Base-by-base conservation (phyloP, 1,284 basidiomycete genomes). In the Trametes versicolor region DNA sequence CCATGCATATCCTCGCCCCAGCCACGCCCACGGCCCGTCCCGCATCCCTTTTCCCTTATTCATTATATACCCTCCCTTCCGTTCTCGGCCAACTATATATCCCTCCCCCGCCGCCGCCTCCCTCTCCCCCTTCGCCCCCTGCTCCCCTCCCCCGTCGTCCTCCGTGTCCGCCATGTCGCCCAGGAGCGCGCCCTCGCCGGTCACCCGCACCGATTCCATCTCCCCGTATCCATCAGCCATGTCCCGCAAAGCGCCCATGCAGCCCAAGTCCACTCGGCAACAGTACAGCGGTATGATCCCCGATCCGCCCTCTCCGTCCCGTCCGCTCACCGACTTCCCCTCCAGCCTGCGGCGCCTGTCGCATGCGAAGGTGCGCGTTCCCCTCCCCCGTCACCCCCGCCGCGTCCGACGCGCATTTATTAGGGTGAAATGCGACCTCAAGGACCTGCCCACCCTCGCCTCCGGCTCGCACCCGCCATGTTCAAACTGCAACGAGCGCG, bases 261-360 rank as follows among this genome's bases (percentile, higher is more conserved):
- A 75, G 58, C 67, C 69, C 34, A 75, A 75, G 67, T 71, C 69
- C 41, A 72, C 69, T 43, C 68, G 71, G 43, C 72, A 73, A 53
- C 72, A 73, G 60, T 73, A 73, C 64, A 68, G 65, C 60, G 72
- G 72, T 73, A 53, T 29, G 70, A 45, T 67, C 64, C 71, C 37
- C n/a, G 71, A 29, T 52, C 55, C 43, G 72, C 80, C 83, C 83
- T 5, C 87, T 87, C 70, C 60, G 34, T 52, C 51, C 63, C 60
- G 49, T 48, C 34, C 47, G 37, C 56, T 68, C 36, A 66, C 64
- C 60, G 34, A 52, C n/a, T 47, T 19, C 56, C 49, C 47, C 79
- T 90, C 37, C 91, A 39, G 95, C 94, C 3, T 96, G 95, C 75
- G 94, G 94, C 57, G 94, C 94, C 41, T 97, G 95, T 78, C 89